Base-by-base conservation (phyloP, 108 stramenopile species). In the Cyclotella baltica region DNA sequence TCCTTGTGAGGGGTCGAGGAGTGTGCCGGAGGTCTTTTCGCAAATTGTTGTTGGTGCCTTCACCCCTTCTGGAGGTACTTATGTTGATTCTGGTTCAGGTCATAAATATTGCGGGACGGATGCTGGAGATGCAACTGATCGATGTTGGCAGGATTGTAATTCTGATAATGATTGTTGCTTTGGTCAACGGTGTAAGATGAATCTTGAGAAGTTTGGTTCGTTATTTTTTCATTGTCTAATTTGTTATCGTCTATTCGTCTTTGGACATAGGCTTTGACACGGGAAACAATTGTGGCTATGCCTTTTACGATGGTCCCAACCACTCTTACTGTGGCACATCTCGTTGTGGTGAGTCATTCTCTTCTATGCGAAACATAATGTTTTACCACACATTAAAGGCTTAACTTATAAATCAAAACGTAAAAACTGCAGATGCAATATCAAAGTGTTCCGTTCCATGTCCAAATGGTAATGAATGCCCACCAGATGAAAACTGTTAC, bases 1-100 rank as follows among this genome's bases (percentile, higher is more conserved):
- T 0, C 87, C 94, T 0, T 93, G 94, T 58, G 74, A 84, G 55
- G 28, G 61, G 28, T 8, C 18, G 22, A 64, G 62, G 22, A 64
- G n/a, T 40, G 37, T 64, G n/a, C 62, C 62, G 28, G 37, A 37
- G 9, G 15, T 33, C 8, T 27, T 57, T 15, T 30, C 37, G 13
- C 58, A 66, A 37, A 37, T 57, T 23, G 27, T 46, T 13, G 20
- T 13, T 20, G 57, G 47, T 67, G 36, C 11, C 2, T 50, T 11
- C 29, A 18, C 28, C 2, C 2, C 16, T 40, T 22, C 37, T n/a
- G 30, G 63, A 4, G 43, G 38, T 20, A 9, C 37, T 16, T 65
- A 20, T 43, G 22, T 43, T 13, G 10, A 51, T 64, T 23, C 23
- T 20, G 20, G 36, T 38, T 22, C 66, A 46, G 4, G 22, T 6